Conservation (phyloP, 768 basidiomycete species). For the Cystobasidium tubakii region DNA sequence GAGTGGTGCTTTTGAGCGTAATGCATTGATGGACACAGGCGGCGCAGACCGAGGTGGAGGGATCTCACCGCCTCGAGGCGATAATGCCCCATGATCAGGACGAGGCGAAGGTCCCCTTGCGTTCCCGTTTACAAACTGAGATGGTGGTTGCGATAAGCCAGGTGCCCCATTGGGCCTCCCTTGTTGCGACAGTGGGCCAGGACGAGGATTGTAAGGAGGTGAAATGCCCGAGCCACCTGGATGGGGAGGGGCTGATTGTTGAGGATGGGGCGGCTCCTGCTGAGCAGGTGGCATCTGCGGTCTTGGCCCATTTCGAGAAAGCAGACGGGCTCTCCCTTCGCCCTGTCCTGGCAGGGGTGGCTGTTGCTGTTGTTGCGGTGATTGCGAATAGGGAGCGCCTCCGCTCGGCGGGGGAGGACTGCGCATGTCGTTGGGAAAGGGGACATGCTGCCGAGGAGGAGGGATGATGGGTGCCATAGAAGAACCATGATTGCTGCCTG, state of each 20-base stretch:
- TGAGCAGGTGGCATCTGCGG: neutral
- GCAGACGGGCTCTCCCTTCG: neutral
- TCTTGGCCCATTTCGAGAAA: conserved; percentile 16
- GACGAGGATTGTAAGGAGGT: conserved; percentile 4
- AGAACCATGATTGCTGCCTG: neutral
- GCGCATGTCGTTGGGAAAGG: neutral
- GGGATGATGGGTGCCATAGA: neutral
- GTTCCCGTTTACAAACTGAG: conserved; percentile 11
- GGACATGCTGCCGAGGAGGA: neutral
- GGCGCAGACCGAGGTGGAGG: conserved; percentile 23
- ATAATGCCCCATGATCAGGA: neutral
- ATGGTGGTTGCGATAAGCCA: neutral
- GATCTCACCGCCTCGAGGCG: neutral
- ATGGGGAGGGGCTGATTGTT: neutral
- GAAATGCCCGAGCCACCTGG: neutral
- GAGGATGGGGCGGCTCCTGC: neutral
- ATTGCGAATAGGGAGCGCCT: neutral
- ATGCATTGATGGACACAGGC: neutral
- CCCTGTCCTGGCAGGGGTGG: neutral
- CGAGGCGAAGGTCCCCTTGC: neutral
- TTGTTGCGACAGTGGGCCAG: conserved; percentile 8
- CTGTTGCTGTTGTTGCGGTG: conserved; percentile 8
- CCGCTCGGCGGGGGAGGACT: neutral
- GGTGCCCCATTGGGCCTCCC: neutral
- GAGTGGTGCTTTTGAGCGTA: conserved; percentile 1